These are phyloP conservation scores for Lagerstroemia speciosa DNA, from an alignment of 345 rosid species.

Conservation along the genomic window DNA sequence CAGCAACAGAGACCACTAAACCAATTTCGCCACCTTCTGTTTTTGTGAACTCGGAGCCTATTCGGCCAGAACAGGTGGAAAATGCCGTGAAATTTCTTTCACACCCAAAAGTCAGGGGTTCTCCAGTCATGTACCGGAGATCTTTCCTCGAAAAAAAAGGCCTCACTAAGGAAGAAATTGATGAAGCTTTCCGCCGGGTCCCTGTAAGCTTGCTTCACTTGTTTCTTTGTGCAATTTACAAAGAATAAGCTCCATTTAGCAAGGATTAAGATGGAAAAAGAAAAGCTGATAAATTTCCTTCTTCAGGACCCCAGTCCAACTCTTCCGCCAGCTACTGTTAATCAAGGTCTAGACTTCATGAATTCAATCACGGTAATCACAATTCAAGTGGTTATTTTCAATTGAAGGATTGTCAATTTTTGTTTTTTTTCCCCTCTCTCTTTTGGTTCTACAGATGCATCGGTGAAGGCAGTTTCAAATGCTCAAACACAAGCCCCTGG, in stretches of 20 bases:
- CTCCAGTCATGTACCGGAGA: slow-evolving; percentile 81
- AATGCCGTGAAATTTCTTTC: slow-evolving; percentile 98
- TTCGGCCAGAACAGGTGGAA: slow-evolving; percentile 87
- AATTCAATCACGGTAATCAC: neutral
- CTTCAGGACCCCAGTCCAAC: slow-evolving; percentile 79
- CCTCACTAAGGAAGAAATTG: slow-evolving; percentile 90
- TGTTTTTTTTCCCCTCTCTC: too few species aligned
- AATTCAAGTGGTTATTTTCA: neutral
- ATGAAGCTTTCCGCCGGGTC: slow-evolving; percentile 90
- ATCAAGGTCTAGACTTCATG: slow-evolving; percentile 39
- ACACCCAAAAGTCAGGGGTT: slow-evolving; percentile 86
- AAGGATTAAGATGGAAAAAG: too few species aligned
- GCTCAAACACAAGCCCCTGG: slow-evolving; percentile 42
- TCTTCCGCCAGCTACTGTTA: slow-evolving; percentile 39
- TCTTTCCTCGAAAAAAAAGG: slow-evolving; percentile 97
- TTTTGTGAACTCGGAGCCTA: slow-evolving; percentile 81
- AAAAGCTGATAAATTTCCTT: neutral
- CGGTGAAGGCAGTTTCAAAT: slow-evolving; percentile 38
- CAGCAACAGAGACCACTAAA: slow-evolving; percentile 31
- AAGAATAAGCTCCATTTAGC: neutral
- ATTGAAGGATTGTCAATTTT: neutral
- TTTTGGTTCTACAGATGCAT: slow-evolving; percentile 33
- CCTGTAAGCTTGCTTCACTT: slow-evolving; percentile 45
- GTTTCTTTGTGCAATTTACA: neutral
- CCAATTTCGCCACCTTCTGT: slow-evolving; percentile 43